These are phyloP conservation scores for Arachis stenosperma DNA, from an alignment of 306 rosid genomes.

Conservation along the genomic window DNA sequence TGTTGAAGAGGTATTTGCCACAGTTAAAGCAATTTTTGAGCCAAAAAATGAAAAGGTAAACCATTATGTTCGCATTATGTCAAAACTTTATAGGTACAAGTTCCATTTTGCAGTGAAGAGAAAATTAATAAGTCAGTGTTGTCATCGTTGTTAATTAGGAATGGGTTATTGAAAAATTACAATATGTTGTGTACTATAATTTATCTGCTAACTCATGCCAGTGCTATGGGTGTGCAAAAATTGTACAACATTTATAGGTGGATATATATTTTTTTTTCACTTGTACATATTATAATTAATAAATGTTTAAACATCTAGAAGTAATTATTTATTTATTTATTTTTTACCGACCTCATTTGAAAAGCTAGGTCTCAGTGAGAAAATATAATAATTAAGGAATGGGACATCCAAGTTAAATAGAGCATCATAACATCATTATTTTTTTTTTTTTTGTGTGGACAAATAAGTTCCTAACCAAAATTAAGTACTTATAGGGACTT, in stretches of 20 bases:
- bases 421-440: background rate
- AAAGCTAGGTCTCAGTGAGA: background rate
- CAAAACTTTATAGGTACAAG: slow-evolving; percentile 49
- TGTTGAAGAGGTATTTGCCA: slow-evolving; percentile 76
- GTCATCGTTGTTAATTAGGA: slow-evolving; percentile 23
- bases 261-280: too few relatives aligned
- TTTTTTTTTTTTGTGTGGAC: background rate
- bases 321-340: background rate
- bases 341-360: background rate
- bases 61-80: slow-evolving; percentile 42
- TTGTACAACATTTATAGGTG: background rate
- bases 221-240: slow-evolving; percentile 3
- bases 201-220: background rate
- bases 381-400: slow-evolving; percentile 4
- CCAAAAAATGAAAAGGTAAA: slow-evolving; percentile 88
- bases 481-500: too few relatives aligned
- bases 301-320: slow-evolving; percentile 15
- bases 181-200: slow-evolving; percentile 39
- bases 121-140: slow-evolving; percentile 32
- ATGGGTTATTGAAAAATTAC: slow-evolving; percentile 33
- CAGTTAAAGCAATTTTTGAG: slow-evolving; percentile 76
- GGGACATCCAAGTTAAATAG: background rate
- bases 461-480: too few relatives aligned
- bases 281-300: background rate
- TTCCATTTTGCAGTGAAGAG: slow-evolving; percentile 46